A percentile compares a stretch with the other conserved stretches of the same genome.
These are phyloP conservation scores for Aspergillus amoenus DNA, from an alignment of 2,329 filamentous ascomycete species.

Conservation along the genomic window DNA sequence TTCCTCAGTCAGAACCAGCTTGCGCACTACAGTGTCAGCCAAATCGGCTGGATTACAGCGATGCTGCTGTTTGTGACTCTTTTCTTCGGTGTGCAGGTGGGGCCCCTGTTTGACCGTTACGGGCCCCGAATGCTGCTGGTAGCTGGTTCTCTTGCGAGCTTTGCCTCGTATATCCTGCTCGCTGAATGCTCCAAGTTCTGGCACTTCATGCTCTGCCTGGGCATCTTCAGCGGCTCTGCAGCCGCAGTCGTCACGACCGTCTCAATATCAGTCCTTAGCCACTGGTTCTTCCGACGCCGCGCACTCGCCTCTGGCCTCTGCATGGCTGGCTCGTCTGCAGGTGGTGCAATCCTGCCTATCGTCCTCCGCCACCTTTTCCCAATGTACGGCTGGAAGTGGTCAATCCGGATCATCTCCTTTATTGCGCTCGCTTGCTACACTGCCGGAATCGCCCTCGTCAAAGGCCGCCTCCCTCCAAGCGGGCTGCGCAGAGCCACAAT, in stretches of 20 bases:
- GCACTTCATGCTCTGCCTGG: slow-evolving; percentile 48
- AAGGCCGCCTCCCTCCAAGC: slow-evolving; percentile 32
- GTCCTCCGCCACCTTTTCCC: slow-evolving; percentile 32
- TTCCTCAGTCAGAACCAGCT: slow-evolving; percentile 50
- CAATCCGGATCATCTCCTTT: slow-evolving; percentile 38
- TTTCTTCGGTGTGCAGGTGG: slow-evolving; percentile 49
- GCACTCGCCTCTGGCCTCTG: slow-evolving; percentile 41
- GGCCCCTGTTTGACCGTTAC: slow-evolving; percentile 51
- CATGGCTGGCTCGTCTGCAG: slow-evolving; percentile 40
- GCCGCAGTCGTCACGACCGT: slow-evolving; percentile 39
- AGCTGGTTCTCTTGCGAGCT: slow-evolving; percentile 37
- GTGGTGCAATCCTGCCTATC: slow-evolving; percentile 39
- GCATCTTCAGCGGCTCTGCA: slow-evolving; percentile 35
- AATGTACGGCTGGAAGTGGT: slow-evolving; percentile 36
- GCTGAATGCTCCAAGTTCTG: slow-evolving; percentile 50
- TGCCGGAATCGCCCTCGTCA: slow-evolving; percentile 33
- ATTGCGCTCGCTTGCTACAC: slow-evolving; percentile 35
- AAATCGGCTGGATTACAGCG: slow-evolving; percentile 53
- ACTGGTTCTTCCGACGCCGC: slow-evolving; percentile 41
- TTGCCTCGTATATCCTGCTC: slow-evolving; percentile 47
- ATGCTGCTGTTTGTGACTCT: slow-evolving; percentile 48
- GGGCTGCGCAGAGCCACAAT: slow-evolving; percentile 33
- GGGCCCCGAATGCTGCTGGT: slow-evolving; percentile 45
- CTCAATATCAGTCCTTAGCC: slow-evolving; percentile 38
- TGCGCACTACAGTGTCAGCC: slow-evolving; percentile 39